Conservation (phyloP, 305 asterid species). For the Fraxinus baroniana region DNA sequence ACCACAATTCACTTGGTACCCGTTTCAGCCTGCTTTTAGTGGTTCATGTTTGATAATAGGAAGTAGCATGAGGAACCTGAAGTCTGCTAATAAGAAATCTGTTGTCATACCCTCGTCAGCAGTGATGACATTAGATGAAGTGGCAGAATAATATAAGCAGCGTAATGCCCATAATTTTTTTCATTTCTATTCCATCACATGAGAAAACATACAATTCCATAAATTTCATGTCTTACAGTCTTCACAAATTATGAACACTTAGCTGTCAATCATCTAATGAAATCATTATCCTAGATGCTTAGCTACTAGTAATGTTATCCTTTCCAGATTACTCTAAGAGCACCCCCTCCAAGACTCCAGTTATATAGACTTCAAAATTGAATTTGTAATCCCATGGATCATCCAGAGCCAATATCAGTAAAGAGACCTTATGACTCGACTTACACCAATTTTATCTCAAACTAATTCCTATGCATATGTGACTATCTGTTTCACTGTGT, state of each 20-base stretch:
- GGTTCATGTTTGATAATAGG: neutral
- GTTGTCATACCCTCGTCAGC: neutral
- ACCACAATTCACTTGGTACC: neutral
- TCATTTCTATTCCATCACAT: neutral
- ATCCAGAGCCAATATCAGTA: neutral
- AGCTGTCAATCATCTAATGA: neutral
- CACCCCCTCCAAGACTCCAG: neutral
- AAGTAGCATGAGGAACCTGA: neutral
- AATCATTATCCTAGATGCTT: neutral
- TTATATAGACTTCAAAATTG: neutral
- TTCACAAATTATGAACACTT: neutral
- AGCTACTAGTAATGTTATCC: neutral
- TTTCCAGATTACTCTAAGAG: neutral
- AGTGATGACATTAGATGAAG: neutral
- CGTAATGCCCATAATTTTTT: neutral
- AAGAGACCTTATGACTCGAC: neutral
- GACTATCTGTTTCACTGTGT: neutral
- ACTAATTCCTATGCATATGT: neutral
- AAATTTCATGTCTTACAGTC: neutral
- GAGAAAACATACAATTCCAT: neutral
- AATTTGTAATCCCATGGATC: neutral
- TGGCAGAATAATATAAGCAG: neutral
- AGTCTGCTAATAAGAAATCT: neutral
- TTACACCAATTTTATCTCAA: neutral
- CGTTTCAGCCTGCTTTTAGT: neutral